These are phyloP conservation scores for Medicago ruthenica DNA, from an alignment of 306 rosid genomes.

Conservation along the genomic window DNA sequence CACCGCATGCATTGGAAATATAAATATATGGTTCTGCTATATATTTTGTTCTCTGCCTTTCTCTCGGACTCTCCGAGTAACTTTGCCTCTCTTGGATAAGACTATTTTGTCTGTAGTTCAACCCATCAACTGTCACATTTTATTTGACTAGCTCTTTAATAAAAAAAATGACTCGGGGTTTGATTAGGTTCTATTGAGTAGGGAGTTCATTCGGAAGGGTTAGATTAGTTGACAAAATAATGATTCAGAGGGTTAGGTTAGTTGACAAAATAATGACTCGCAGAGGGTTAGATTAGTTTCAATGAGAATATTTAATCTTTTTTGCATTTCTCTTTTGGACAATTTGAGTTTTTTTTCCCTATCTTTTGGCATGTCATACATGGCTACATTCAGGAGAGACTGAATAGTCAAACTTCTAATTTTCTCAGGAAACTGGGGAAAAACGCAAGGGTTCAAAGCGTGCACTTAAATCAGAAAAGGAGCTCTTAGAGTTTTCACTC, in stretches of 20 bases:
- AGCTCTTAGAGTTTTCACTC: slow-evolving; percentile 82
- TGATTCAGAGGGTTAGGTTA: neutral
- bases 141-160: slow-evolving; percentile 12
- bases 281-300: neutral
- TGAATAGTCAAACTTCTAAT: slow-evolving; percentile 39
- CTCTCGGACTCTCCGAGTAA: neutral
- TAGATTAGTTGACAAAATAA: neutral
- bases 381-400: slow-evolving; percentile 26
- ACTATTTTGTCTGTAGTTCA: slow-evolving; percentile 15
- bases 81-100: neutral
- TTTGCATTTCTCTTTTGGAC: slow-evolving; percentile 17
- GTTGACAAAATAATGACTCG: neutral
- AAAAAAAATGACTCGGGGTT: slow-evolving; percentile 4
- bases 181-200: slow-evolving; percentile 27
- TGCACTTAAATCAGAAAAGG: slow-evolving; percentile 83
- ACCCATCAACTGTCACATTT: neutral
- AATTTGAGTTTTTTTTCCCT: slow-evolving; percentile 7
- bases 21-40: neutral
- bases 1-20: slow-evolving; percentile 5
- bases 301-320: neutral
- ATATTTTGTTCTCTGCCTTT: neutral
- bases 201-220: neutral
- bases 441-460: slow-evolving; percentile 84
- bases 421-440: slow-evolving; percentile 71
- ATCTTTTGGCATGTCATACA: slow-evolving; percentile 21